A percentile compares a stretch with the other conserved stretches of the same genome.
phyloP scores from a whole-genome alignment of 139 green algal species.

The Chlamydomonas incerta region DNA sequence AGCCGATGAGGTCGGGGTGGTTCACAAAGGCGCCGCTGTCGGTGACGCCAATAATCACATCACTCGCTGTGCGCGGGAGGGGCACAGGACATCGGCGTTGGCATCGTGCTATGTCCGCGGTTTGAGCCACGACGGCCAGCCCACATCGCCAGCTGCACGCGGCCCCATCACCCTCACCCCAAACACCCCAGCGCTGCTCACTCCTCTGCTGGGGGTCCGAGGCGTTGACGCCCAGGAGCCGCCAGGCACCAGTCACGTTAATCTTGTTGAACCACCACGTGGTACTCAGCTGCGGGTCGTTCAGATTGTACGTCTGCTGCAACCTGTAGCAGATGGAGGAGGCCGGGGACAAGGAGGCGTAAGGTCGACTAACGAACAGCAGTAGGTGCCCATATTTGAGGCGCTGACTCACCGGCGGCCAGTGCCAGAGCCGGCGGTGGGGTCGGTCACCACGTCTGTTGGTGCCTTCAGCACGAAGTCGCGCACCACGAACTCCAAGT shows the following conservation, averaged over 20 bases:
- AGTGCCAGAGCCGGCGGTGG: neutral
- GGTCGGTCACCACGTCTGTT: neutral
- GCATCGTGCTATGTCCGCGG: too few relatives aligned
- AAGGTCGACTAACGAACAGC: too few relatives aligned
- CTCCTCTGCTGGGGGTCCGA: neutral
- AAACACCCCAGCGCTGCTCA: neutral
- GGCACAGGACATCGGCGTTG: too few relatives aligned
- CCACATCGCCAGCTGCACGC: too few relatives aligned
- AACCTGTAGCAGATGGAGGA: too few relatives aligned
- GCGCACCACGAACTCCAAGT: slow-evolving; percentile 13
- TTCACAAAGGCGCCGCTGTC: slow-evolving; percentile 74
- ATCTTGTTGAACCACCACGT: slow-evolving; percentile 30
- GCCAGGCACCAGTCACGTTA: slow-evolving; percentile 30
- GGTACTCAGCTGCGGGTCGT: slow-evolving; percentile 4
- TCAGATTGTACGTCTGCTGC: neutral
- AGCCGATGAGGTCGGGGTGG: slow-evolving; percentile 72
- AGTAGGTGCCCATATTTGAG: too few relatives aligned
- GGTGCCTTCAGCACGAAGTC: slow-evolving; percentile 26
- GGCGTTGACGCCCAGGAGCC: neutral
- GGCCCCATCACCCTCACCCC: too few relatives aligned
- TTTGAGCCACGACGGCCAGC: too few relatives aligned
- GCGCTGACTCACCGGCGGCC: too few relatives aligned
- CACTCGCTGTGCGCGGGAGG: neutral
- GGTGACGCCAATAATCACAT: slow-evolving; percentile 79
- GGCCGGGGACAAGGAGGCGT: too few relatives aligned